These are phyloP conservation scores for Dactylellina cionopaga DNA, from an alignment of 2,329 filamentous ascomycete genomes.

Conservation along the genomic window DNA sequence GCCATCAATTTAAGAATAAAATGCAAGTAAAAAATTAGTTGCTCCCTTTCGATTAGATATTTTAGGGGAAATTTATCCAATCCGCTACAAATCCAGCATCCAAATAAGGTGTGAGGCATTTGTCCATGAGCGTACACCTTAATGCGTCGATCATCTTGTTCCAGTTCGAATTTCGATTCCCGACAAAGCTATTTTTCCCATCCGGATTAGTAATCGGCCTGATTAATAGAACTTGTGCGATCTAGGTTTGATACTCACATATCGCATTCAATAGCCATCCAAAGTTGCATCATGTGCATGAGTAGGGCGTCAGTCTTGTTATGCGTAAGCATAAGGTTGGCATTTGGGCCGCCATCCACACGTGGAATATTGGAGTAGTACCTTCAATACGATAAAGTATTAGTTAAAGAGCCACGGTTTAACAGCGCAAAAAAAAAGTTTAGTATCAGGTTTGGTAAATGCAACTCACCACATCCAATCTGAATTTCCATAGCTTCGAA, in stretches of 20 bases:
- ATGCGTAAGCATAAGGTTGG: constrained; percentile 29
- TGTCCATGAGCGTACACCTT: constrained; percentile 45
- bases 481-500: constrained; percentile 28
- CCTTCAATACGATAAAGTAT: constrained; percentile 13
- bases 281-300: constrained; percentile 47
- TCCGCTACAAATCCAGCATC: constrained; percentile 44
- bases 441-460: neutral
- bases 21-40: neutral
- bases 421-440: neutral
- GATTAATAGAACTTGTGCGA: neutral
- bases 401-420: neutral
- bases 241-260: constrained; percentile 31
- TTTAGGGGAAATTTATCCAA: constrained; percentile 49
- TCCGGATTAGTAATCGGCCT: no score
- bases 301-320: constrained; percentile 47
- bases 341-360: constrained; percentile 35
- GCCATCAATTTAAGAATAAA: no score
- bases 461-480: constrained; percentile 48
- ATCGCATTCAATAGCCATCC: constrained; percentile 49
- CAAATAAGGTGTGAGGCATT: constrained; percentile 38
- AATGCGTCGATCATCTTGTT: constrained; percentile 49
- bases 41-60: no score
- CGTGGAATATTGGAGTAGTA: constrained; percentile 46
- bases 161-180: constrained; percentile 49
- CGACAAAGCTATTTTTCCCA: constrained; percentile 46